phyloP scores from a whole-genome alignment of 148 eudicot genomes.

The Simmondsia chinensis region DNA sequence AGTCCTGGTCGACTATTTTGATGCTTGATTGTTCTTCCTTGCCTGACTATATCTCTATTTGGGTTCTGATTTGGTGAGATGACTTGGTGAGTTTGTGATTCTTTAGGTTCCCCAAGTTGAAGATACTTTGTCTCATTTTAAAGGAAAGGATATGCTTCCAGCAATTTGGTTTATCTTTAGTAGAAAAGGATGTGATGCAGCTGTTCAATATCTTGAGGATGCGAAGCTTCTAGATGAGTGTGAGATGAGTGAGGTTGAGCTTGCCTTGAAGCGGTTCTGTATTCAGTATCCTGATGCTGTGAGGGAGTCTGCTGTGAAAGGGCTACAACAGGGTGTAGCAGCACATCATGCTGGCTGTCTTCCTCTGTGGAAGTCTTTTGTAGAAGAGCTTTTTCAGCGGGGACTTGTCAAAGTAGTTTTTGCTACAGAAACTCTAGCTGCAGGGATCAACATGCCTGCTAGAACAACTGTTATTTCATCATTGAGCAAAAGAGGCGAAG shows the following conservation, averaged over 20 bases:
- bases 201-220: constrained; percentile 85
- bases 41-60: not conserved
- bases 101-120: constrained; percentile 84
- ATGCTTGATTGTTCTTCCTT: constrained; percentile 5
- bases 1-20: constrained; percentile 1
- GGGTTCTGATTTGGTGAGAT: constrained; percentile 4
- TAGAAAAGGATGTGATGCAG: constrained; percentile 99
- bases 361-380: constrained; percentile 93
- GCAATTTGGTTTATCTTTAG: constrained; percentile 98
- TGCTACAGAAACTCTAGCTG: constrained; percentile 99
- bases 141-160: constrained; percentile 83
- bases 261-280: constrained; percentile 79
- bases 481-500: constrained; percentile 84
- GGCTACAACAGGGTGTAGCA: constrained; percentile 82
- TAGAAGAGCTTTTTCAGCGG: constrained; percentile 85
- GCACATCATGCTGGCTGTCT: constrained; percentile 99
- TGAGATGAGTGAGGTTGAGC: constrained; percentile 79
- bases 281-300: constrained; percentile 91
- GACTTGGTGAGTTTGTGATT: not conserved
- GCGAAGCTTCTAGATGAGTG: constrained; percentile 77
- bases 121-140: constrained; percentile 80
- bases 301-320: constrained; percentile 77
- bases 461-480: constrained; percentile 93
- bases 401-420: constrained; percentile 96
- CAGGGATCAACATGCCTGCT: constrained; percentile 99